Evolutionary conservation across 2,329 filamentous ascomycete species (phyloP).

Genomic region (Ambrosiella beaveri): DNA sequence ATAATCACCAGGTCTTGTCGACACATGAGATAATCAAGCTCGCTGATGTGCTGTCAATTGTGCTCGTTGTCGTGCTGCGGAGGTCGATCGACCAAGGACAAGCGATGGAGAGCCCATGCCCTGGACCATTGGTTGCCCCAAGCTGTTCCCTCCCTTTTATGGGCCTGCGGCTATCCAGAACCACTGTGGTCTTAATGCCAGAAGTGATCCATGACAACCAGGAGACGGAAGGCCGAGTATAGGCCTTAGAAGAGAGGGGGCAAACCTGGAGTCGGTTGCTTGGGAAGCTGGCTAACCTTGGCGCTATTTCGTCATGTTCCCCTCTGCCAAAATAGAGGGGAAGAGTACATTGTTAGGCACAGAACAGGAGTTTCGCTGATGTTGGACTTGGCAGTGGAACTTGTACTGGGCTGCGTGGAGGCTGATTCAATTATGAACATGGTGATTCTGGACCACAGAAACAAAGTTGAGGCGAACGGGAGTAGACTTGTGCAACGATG

Average conservation of each 20-base stretch:
- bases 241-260: background rate
- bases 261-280: background rate
- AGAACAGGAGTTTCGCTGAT: background rate
- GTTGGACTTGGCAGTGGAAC: background rate
- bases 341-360: background rate
- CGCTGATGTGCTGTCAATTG: too few species aligned
- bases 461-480: conserved; percentile 1
- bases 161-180: background rate
- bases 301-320: background rate
- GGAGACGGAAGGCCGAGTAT: background rate
- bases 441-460: background rate
- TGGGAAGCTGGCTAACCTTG: background rate
- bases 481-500: background rate
- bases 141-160: background rate
- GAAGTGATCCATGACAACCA: background rate
- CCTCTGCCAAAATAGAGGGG: conserved; percentile 4
- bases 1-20: background rate
- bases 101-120: background rate
- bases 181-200: background rate
- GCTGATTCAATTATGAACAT: background rate
- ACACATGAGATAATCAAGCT: background rate
- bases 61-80: too few species aligned
- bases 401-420: background rate
- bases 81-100: background rate
- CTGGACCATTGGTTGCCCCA: background rate